A percentile compares a stretch with the other conserved stretches of the same genome.
Evolutionary conservation across 176 grass and related monocot genomes (phyloP).

Genomic region (Zoysia japonica): DNA sequence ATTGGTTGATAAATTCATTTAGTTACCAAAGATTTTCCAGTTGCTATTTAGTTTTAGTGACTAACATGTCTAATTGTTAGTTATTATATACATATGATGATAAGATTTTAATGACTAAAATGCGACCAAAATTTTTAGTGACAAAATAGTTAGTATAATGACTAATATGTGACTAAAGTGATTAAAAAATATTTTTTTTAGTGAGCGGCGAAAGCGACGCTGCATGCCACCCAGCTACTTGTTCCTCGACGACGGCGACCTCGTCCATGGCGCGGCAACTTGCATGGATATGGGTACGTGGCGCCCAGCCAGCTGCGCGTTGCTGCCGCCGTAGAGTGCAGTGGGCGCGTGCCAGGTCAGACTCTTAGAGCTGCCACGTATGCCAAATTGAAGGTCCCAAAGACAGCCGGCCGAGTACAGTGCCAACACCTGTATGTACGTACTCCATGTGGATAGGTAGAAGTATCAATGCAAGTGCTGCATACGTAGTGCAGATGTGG

Average conservation of each 20-base stretch:
- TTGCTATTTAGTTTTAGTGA: too few relatives aligned
- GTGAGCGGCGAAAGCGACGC: not conserved
- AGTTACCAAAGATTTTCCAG: too few relatives aligned
- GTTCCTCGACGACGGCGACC: not conserved
- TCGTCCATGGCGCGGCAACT: not conserved
- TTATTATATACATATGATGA: too few relatives aligned
- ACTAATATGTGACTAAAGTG: too few relatives aligned
- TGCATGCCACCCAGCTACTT: not conserved
- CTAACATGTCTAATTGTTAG: too few relatives aligned
- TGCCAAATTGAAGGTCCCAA: not conserved
- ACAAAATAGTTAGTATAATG: too few relatives aligned
- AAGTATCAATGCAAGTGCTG: not conserved
- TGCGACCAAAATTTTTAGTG: too few relatives aligned
- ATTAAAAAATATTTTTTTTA: too few relatives aligned
- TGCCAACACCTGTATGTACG: not conserved
- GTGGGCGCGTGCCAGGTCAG: conserved; percentile 23
- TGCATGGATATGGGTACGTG: not conserved
- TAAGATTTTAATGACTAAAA: too few relatives aligned
- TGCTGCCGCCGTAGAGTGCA: not conserved
- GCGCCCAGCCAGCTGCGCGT: not conserved
- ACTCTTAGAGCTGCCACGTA: not conserved
- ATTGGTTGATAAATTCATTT: too few relatives aligned
- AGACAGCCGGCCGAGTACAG: not conserved
- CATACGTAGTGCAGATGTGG: conserved; percentile 16
- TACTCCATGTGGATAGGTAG: too few relatives aligned